Base-by-base conservation (phyloP, 192 early-diverging fungal genomes). In the Linnemannia elongata region DNA sequence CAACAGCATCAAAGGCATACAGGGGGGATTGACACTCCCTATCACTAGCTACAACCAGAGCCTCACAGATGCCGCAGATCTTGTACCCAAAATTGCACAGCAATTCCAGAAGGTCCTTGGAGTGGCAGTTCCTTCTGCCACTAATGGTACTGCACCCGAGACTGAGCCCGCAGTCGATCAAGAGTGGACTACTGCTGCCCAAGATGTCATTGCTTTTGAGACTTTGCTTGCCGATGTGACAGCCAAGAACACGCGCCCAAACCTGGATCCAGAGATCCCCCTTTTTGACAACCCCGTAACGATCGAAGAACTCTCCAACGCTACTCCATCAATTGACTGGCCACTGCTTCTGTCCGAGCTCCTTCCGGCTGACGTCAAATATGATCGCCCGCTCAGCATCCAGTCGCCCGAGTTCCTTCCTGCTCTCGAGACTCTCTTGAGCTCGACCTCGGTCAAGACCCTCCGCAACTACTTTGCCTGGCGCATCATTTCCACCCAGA, bases 401-500 rank as follows among this genome's bases (percentile, higher is more conserved):
- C 72, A 71, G 13, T 81, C 85, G n/a, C 81, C 79, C 10, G 15
- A 33, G 20, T 92, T 90, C 49, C 66, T 90, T 36, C 30, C 75
- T 8, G 73, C 71, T 17, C 45, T 92, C 4, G 57, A 76, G 6
- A 68, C 39, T 4, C 68, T 89, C 60, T 42, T 92, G 18, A 41
- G 75, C 9, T 60, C 41, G 33, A 45, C 88, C 15, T 52, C 42
- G 8, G 4, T 79, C 20, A 60, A 74, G 24, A 76, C 78, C 18
- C 35, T 93, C 22, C 85, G 90, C 73, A 63, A 74, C 52, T 93
- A 92, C 66, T 89, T 93, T 66, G 77, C 87, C 3, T 93, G 92
- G 92, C 84, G 74, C 33, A 33, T 78, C 8, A 80, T 93, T 7
- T 41, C 22, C 1, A 87, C 85, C 78, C 73, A 77, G 12, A 77